A percentile compares a stretch with the other conserved stretches of the same genome.
phyloP scores from a whole-genome alignment of 768 basidiomycete genomes.

The Hirschioporus abietinus region DNA sequence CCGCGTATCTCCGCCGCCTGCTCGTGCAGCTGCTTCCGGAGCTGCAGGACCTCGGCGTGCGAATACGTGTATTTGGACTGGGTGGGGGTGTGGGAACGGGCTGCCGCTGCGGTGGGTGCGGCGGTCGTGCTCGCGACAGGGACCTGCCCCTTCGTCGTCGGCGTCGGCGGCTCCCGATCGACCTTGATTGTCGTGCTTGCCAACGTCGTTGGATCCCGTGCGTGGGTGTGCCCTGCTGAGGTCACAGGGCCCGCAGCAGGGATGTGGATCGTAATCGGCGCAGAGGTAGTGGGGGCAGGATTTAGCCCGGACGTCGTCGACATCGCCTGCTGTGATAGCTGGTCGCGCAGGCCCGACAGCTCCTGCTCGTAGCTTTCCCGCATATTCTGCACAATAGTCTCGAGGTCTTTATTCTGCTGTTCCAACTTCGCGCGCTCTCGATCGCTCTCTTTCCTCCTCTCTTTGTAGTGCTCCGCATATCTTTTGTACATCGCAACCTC shows the following conservation, averaged over 20 bases:
- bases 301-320: background rate
- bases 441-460: constrained; percentile 2
- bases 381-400: background rate
- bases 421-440: background rate
- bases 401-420: constrained; percentile 2
- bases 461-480: background rate
- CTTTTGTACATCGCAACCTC: background rate
- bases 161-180: background rate
- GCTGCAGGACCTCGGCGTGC: background rate
- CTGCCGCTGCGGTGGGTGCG: background rate
- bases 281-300: too few relatives aligned
- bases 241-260: background rate
- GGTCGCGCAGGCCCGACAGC: background rate
- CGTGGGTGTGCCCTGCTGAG: background rate
- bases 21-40: constrained; percentile 3
- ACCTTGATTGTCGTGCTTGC: background rate
- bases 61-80: background rate
- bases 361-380: background rate
- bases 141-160: background rate
- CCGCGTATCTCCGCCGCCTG: constrained; percentile 2
- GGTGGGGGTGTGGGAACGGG: background rate
- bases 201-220: background rate
- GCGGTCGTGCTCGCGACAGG: background rate
- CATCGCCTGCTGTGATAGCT: background rate
- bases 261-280: background rate